Base-by-base conservation (phyloP, 2,329 filamentous ascomycete species). In the Colletotrichum scovillei region DNA sequence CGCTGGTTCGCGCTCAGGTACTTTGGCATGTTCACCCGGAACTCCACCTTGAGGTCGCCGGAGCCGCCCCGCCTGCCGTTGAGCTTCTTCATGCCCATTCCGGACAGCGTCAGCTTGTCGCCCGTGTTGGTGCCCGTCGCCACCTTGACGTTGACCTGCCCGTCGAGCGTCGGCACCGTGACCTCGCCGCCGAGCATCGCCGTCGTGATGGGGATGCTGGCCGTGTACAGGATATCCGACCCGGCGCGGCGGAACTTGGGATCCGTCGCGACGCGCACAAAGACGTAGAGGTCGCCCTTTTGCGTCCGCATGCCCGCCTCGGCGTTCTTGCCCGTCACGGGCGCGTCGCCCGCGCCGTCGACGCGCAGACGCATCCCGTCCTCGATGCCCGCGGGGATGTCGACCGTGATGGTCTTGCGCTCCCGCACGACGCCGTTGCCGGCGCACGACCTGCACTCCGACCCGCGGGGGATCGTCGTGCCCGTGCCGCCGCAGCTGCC, bases 301-400 rank as follows among this genome's bases (percentile, higher is more conserved):
- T 92, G 88, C n/a, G 90, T 90, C 74, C 90, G 89, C 11, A 88
- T 86, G 72, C 91, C 89, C 32, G 91, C 87, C 57, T 92, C 90
- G 38, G 90, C 88, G 19, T 90, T 87, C 28, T 91, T 89, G 57
- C 95, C 94, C 28, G 94, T 96, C 9, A 92, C 87, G 26, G 97
- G 93, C 19, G 94, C 92, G 80, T 99, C 96, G 76, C 97, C 97
- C 80, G 97, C 95, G 30, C 94, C 94, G 72, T 92, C 91, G 32
- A 99, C 90, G 65, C 94, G 90, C 78, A 99, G 85, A 70, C 95
- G 91, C 96, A 98, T 98, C 68, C 96, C 95, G 81, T 99, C 96
- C 81, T 98, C 97, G 38, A 99, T 95, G 76, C 97, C 97, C 26
- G 94, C 95, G 1, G 97, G 97, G 58, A 99, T 98, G 78, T 98